Evolutionary conservation across 1,139 yeast species (phyloP), one percentile per base, ranked within the genome.

Genomic region (Sugiyamaella xylanicola): DNA sequence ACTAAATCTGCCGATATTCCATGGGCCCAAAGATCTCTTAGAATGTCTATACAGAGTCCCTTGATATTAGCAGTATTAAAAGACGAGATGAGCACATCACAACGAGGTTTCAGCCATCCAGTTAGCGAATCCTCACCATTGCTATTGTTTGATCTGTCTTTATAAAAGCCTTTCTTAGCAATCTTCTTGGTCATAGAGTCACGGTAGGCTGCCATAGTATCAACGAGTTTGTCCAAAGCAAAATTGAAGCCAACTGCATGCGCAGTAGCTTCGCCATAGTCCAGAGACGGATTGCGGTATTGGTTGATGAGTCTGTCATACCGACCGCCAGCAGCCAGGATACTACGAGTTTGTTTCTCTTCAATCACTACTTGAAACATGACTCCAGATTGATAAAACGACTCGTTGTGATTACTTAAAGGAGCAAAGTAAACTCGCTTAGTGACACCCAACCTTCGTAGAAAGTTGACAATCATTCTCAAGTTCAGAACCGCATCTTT

Each of bases 261-360:
- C 3, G 68, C 67, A 4, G 81, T 81, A 0, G 78, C 70, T 20
- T n/a, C n/a, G n/a, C 74, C 74, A 11, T 72, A 68, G 53, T 74
- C 76, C 7, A 69, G 60, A 1, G 80, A 72, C 3, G 79, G 77
- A 61, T 83, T 81, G 0, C 90, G 80, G 59, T 89, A 79, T 16
- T 84, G 79, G 1, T 81, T 75, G 19, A 91, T 80, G 61, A 92
- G 75, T 20, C 77, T 74, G 66, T 93, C 98, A 66, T 90, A 93
- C 51, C 99, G 75, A 1, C 99, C 99, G 47, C 99, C 99, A 0
- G 95, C 93, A 11, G 95, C 95, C 43, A 89, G 73, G 43, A 92
- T 65, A 60, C 59, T 75, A 70, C 39, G 58, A 72, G 45, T 29
- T 46, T 54, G 47, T 22, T 56, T 55, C 13, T 77, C 81, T 57